A percentile compares a stretch with the other conserved stretches of the same genome.
Evolutionary conservation across 1,284 basidiomycete genomes (phyloP).

Genomic region (Leucoagaricus sp.): DNA sequence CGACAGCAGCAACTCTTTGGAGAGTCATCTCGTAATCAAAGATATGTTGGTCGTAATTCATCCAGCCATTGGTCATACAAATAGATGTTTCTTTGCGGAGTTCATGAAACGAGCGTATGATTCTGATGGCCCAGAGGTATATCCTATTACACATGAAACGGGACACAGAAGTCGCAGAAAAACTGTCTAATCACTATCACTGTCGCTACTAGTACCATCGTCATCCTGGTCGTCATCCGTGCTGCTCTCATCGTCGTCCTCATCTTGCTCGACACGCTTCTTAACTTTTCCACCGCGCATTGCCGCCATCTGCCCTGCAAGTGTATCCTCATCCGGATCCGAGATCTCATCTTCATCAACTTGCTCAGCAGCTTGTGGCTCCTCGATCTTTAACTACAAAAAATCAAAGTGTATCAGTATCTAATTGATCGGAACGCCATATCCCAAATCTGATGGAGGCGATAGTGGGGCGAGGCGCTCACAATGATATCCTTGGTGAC

Average conservation of each 20-base stretch:
- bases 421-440: neutral
- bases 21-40: neutral
- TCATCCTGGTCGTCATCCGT: slow-evolving; percentile 44
- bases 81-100: neutral
- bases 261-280: slow-evolving; percentile 51
- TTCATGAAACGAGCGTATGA: slow-evolving; percentile 7
- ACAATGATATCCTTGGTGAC: slow-evolving; percentile 73
- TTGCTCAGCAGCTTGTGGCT: slow-evolving; percentile 59
- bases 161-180: slow-evolving; percentile 6
- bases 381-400: slow-evolving; percentile 81
- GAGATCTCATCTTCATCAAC: slow-evolving; percentile 89
- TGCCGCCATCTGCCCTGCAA: slow-evolving; percentile 98
- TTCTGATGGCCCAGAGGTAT: slow-evolving; percentile 1
- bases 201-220: slow-evolving; percentile 33
- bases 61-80: neutral
- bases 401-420: neutral
- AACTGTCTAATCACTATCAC: slow-evolving; percentile 40
- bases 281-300: slow-evolving; percentile 94
- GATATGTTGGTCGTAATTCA: neutral
- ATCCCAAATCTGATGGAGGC: slow-evolving; percentile 1
- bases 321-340: slow-evolving; percentile 91
- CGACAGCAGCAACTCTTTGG: neutral
- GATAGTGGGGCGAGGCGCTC: slow-evolving; percentile 27
- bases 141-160: slow-evolving; percentile 1
- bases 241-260: slow-evolving; percentile 40